Percentiles rank a stretch among this genome's conserved stretches.
Conservation (phyloP, 2,329 filamentous ascomycete genomes). For the Pseudogymnoascus sp. region DNA sequence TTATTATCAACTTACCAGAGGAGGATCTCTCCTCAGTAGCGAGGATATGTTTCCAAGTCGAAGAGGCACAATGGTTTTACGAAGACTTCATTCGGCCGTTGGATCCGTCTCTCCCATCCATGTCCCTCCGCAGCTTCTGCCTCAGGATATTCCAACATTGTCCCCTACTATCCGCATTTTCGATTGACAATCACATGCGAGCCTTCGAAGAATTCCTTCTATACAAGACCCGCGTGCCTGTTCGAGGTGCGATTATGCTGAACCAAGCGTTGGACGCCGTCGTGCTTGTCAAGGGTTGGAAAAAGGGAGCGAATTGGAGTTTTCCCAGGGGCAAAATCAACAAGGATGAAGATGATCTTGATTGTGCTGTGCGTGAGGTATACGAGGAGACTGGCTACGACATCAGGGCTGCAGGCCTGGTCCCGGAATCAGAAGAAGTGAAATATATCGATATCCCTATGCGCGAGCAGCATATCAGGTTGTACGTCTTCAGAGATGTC, state of each 20-base stretch:
- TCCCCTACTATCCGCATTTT: conserved; percentile 74
- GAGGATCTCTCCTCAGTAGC: conserved; percentile 85
- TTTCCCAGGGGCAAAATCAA: conserved; percentile 97
- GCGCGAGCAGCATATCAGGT: conserved; percentile 82
- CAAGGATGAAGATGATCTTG: conserved; percentile 87
- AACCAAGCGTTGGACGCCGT: conserved; percentile 92
- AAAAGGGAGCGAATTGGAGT: conserved; percentile 92
- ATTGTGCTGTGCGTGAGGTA: conserved; percentile 88
- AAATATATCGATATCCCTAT: conserved; percentile 85
- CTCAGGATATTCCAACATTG: conserved; percentile 90
- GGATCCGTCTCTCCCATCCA: conserved; percentile 73
- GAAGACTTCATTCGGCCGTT: conserved; percentile 96
- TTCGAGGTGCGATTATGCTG: conserved; percentile 86
- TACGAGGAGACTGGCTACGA: conserved; percentile 95
- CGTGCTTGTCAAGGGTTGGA: conserved; percentile 93
- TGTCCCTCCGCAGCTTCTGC: conserved; percentile 78
- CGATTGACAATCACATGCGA: conserved; percentile 64
- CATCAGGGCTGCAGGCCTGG: conserved; percentile 63
- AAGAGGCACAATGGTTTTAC: conserved; percentile 99
- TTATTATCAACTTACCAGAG: conserved; percentile 91
- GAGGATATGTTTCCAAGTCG: conserved; percentile 95
- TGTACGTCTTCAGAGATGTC: conserved; percentile 86
- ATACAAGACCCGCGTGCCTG: conserved; percentile 91
- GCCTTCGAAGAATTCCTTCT: conserved; percentile 88
- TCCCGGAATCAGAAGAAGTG: conserved; percentile 60